Conservation (phyloP, 176 grass and related monocot genomes). For the Juncus effusus region DNA sequence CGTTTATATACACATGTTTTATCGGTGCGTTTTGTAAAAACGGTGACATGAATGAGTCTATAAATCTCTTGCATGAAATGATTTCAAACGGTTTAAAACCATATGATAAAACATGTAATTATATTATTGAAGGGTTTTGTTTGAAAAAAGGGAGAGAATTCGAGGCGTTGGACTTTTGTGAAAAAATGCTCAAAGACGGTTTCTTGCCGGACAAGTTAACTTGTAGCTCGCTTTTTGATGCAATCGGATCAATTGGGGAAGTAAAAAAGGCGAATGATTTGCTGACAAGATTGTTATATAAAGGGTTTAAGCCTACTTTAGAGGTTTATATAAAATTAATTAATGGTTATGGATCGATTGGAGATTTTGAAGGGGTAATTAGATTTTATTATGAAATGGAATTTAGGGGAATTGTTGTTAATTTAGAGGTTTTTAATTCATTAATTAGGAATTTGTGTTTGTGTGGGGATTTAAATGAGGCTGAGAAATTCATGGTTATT, state of each 20-base stretch:
- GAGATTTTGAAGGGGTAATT: conserved; percentile 44
- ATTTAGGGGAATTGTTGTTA: conserved; percentile 34
- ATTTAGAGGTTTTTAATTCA: conserved; percentile 24
- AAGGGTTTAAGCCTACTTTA: conserved; percentile 46
- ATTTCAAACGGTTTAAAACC: conserved; percentile 48
- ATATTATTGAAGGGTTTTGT: conserved; percentile 44
- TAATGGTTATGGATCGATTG: conserved; percentile 39
- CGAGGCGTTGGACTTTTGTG: conserved; percentile 41
- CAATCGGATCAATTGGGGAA: conserved; percentile 37
- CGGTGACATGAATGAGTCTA: conserved; percentile 31
- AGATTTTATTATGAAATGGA: conserved; percentile 76
- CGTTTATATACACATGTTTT: conserved; percentile 71
- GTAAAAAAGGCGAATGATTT: conserved; percentile 45
- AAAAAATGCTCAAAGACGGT: conserved; percentile 53
- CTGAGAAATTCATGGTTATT: conserved; percentile 51
- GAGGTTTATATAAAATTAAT: conserved; percentile 47
- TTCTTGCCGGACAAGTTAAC: conserved; percentile 35
- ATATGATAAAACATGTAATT: conserved; percentile 61
- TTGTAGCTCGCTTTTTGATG: conserved; percentile 47
- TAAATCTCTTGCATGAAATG: conserved; percentile 56
- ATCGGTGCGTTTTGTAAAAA: conserved; percentile 35
- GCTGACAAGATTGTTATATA: conserved; percentile 44
- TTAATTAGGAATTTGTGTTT: conserved; percentile 53
- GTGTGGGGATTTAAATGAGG: conserved; percentile 58
- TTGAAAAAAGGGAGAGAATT: conserved; percentile 37